A percentile compares a stretch with the other conserved stretches of the same genome.
These are phyloP conservation scores for Ammopiptanthus mongolicus DNA, from an alignment of 306 rosid species.

Conservation along the genomic window DNA sequence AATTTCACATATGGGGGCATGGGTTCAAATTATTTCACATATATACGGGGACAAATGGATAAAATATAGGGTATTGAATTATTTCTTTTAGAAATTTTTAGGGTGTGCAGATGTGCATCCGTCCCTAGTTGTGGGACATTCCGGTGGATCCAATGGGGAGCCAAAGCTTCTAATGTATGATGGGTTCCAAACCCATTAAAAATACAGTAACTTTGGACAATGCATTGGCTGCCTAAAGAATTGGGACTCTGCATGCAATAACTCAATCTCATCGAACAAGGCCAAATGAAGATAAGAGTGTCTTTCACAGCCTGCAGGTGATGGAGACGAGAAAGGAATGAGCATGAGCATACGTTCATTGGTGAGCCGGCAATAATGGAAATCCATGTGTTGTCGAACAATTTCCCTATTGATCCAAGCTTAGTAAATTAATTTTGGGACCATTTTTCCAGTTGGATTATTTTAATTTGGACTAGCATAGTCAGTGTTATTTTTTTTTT, in stretches of 20 bases:
- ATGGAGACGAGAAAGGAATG: constrained; percentile 31
- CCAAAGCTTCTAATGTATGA: too few species aligned
- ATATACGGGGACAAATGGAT: too few species aligned
- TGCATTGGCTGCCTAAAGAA: not conserved
- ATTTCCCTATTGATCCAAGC: not conserved
- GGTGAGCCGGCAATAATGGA: constrained; percentile 1
- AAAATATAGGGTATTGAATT: too few species aligned
- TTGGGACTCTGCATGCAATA: not conserved
- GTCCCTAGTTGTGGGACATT: too few species aligned
- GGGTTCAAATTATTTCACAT: too few species aligned
- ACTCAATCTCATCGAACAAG: constrained; percentile 14
- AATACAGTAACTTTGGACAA: not conserved
- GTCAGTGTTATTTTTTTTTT: too few species aligned
- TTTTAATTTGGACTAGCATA: too few species aligned
- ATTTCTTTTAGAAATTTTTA: too few species aligned
- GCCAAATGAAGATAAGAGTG: constrained; percentile 14
- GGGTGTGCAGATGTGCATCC: too few species aligned
- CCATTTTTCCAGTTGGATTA: constrained; percentile 46
- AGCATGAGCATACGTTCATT: not conserved
- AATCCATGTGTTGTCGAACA: not conserved
- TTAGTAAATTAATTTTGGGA: constrained; percentile 26
- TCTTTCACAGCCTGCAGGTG: constrained; percentile 15
- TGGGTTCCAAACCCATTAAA: too few species aligned
- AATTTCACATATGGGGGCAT: too few species aligned
- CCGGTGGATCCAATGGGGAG: too few species aligned